A percentile compares a stretch with the other conserved stretches of the same genome.
Conservation (phyloP, 768 basidiomycete genomes). For the Suillus tomentosus region DNA sequence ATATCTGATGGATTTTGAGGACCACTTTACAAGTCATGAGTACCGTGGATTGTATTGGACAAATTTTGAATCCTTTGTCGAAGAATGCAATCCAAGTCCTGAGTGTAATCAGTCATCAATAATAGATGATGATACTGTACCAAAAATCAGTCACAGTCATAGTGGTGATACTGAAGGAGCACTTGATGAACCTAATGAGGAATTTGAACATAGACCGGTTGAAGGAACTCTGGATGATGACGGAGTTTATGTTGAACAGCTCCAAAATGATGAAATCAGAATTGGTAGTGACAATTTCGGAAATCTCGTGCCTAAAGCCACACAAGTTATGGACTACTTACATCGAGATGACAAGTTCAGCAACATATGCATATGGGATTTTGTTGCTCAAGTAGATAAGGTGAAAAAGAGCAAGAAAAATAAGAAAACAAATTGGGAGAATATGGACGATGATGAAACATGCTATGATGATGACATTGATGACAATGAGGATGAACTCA, state of each 20-base stretch:
- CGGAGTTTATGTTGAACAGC: background rate
- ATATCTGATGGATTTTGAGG: constrained; percentile 32
- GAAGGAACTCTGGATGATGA: background rate
- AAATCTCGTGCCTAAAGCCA: constrained; percentile 14
- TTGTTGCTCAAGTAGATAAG: constrained; percentile 25
- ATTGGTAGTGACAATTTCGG: constrained; percentile 9
- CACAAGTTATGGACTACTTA: constrained; percentile 31
- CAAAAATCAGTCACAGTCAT: too few relatives aligned
- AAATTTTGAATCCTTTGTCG: too few relatives aligned
- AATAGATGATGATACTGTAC: too few relatives aligned
- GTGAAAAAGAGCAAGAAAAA: constrained; percentile 9
- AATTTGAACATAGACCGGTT: background rate
- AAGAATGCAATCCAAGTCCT: too few relatives aligned
- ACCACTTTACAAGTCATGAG: too few relatives aligned
- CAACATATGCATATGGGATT: constrained; percentile 34
- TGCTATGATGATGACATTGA: too few relatives aligned
- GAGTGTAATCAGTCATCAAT: too few relatives aligned
- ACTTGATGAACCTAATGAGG: background rate
- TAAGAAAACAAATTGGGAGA: constrained; percentile 19
- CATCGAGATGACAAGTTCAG: constrained; percentile 18
- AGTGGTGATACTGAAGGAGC: background rate
- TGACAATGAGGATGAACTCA: too few relatives aligned
- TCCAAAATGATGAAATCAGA: constrained; percentile 5
- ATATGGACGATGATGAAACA: too few relatives aligned
- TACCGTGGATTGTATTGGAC: too few relatives aligned